phyloP scores from a whole-genome alignment of 2,329 filamentous ascomycete genomes.

The Verticillium isaacii region DNA sequence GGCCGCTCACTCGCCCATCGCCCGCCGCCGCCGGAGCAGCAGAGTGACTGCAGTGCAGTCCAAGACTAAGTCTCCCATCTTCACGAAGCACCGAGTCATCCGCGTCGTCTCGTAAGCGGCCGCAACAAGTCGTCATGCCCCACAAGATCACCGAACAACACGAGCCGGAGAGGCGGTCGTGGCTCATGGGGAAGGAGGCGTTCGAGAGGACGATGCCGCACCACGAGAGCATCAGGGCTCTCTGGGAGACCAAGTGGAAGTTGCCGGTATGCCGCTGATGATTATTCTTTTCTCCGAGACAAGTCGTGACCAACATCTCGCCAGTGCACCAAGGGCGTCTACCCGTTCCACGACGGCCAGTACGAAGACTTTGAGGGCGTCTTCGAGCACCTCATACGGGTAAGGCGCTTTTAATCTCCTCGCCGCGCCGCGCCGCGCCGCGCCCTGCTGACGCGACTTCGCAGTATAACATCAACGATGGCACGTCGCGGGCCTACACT shows the following conservation, averaged over 20 bases:
- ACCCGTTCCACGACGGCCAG: conserved; percentile 70
- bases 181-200: conserved; percentile 38
- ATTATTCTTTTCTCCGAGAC: not conserved
- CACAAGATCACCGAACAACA: conserved; percentile 13
- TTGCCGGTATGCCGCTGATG: conserved; percentile 41
- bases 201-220: conserved; percentile 47
- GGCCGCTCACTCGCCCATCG: not conserved
- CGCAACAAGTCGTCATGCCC: conserved; percentile 20
- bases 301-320: not conserved
- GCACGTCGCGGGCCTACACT: conserved; percentile 62
- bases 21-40: conserved; percentile 19
- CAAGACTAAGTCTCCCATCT: conserved; percentile 18
- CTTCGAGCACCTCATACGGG: conserved; percentile 57
- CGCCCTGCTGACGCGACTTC: not conserved
- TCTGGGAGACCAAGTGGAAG: conserved; percentile 78
- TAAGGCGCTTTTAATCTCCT: conserved; percentile 17
- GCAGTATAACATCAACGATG: conserved; percentile 57
- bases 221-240: conserved; percentile 52
- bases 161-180: conserved; percentile 21
- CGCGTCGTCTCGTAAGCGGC: conserved; percentile 16
- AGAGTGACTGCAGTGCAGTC: conserved; percentile 18
- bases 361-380: conserved; percentile 67
- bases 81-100: conserved; percentile 26
- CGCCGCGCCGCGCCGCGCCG: no score
- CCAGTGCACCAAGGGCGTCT: conserved; percentile 56